Evolutionary conservation across 2,329 filamentous ascomycete species (phyloP), one percentile per base, ranked within the genome.

Genomic region (Fusarium chlamydosporum): DNA sequence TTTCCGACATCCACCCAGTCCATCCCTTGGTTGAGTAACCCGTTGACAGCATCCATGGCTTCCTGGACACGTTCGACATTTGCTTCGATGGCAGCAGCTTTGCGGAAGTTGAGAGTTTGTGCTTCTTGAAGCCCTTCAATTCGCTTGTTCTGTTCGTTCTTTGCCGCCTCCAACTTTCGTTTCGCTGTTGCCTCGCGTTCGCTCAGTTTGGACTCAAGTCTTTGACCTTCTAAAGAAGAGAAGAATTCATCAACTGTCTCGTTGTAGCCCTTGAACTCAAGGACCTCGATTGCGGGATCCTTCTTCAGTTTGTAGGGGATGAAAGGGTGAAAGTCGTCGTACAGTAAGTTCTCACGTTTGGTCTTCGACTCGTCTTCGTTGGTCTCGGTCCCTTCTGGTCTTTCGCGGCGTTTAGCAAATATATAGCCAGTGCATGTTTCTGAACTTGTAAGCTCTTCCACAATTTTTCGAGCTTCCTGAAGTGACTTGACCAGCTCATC

Each of bases 321-420:
- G 78, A 98, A 98, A 0, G 96, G 96, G 72, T 98, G 95, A 73
- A 97, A 98, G 74, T 99, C 96, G 56, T 97, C 92, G 75, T 97
- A 99, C 3, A 97, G 82, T 7, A 96, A 76, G 45, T 83, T 82
- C 6, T 81, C 79, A 11, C 80, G 76, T 55, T 80, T 82, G 9
- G 76, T 53, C 56, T 72, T 74, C 27, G 79, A 67, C 6, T 79
- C 77, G 1, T 76, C 80, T 11, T 80, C 77, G 18, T 79, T 67
- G 1, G 55, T 77, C 20, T 79, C 68, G 0, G 57, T 42, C 5
- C 66, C 63, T 16, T 75, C 76, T 6, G 53, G 61, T 13, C 65
- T 61, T 15, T 59, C 69, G 54, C 79, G 83, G 68, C 89, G 80
- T 75, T 88, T 96, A 1, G 94, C 94, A 63, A 99, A 86, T 62